Percentiles rank a stretch among this genome's conserved stretches.
Conservation (phyloP, 306 rosid genomes). For the Trifolium dubium region DNA sequence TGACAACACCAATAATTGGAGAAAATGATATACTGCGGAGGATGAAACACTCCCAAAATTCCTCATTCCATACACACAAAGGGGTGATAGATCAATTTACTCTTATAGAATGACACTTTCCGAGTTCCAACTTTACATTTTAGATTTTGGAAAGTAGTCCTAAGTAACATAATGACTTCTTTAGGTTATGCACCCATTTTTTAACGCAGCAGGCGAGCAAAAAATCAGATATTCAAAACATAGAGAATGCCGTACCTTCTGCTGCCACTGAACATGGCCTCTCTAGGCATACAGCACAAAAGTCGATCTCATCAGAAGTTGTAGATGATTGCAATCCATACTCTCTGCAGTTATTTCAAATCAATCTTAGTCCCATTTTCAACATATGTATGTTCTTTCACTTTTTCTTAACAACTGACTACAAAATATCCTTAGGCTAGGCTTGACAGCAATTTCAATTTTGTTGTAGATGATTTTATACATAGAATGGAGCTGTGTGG, state of each 20-base stretch:
- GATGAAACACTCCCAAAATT: background rate
- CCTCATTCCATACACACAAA: background rate
- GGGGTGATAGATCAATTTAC: background rate
- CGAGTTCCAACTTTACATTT: background rate
- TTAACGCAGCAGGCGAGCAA: conserved; percentile 9
- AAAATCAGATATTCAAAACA: conserved; percentile 28
- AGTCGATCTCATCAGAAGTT: conserved; percentile 67
- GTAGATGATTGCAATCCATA: conserved; percentile 72
- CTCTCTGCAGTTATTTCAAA: conserved; percentile 69
- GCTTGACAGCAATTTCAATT: conserved; percentile 4
- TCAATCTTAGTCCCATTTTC: conserved; percentile 40
- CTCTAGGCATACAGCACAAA: conserved; percentile 92
- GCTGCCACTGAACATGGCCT: conserved; percentile 91
- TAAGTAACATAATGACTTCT: background rate
- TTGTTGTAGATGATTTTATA: conserved; percentile 16
- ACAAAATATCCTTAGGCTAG: conserved; percentile 10
- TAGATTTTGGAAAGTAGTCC: background rate
- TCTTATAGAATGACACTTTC: background rate
- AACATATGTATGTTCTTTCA: conserved; percentile 16
- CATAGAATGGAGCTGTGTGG: background rate
- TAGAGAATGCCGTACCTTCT: conserved; percentile 60
- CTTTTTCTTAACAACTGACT: conserved; percentile 1
- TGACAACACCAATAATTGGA: background rate
- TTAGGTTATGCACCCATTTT: conserved; percentile 5
- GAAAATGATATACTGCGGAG: background rate